Conservation (phyloP, 768 basidiomycete genomes). For the Candolleomyces efflorescens region DNA sequence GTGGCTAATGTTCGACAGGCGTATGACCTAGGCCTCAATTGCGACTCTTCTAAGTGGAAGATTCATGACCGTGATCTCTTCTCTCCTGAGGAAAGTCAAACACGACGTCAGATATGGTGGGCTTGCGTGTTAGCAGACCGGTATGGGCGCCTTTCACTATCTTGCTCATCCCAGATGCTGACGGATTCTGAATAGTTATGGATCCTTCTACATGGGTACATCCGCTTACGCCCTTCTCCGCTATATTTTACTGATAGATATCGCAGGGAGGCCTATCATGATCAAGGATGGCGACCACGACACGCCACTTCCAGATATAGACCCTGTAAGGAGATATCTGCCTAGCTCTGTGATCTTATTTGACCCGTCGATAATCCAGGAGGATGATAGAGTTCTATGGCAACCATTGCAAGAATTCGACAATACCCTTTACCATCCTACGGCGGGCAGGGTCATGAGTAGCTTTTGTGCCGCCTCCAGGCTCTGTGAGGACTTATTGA, state of each 20-base stretch:
- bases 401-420: constrained; percentile 38
- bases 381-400: constrained; percentile 56
- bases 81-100: constrained; percentile 61
- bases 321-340: constrained; percentile 37
- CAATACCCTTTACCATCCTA: constrained; percentile 40
- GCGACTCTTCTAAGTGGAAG: constrained; percentile 73
- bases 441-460: constrained; percentile 45
- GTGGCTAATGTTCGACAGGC: constrained; percentile 44
- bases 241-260: background rate
- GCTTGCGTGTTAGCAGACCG: constrained; percentile 66
- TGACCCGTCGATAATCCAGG: constrained; percentile 30
- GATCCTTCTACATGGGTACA: constrained; percentile 70
- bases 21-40: constrained; percentile 76
- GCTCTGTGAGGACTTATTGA: constrained; percentile 43
- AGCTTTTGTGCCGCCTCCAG: constrained; percentile 53
- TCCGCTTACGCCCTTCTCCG: constrained; percentile 8
- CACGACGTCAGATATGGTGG: constrained; percentile 79
- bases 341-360: constrained; percentile 1
- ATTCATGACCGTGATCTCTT: constrained; percentile 58
- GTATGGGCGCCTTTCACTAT: constrained; percentile 24
- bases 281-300: constrained; percentile 72
- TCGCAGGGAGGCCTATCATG: constrained; percentile 57
- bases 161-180: too few relatives aligned
- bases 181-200: constrained; percentile 40
- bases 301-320: constrained; percentile 53